Evolutionary conservation across 129 eudicot species (phyloP).

Genomic region (Flaveria robusta): DNA sequence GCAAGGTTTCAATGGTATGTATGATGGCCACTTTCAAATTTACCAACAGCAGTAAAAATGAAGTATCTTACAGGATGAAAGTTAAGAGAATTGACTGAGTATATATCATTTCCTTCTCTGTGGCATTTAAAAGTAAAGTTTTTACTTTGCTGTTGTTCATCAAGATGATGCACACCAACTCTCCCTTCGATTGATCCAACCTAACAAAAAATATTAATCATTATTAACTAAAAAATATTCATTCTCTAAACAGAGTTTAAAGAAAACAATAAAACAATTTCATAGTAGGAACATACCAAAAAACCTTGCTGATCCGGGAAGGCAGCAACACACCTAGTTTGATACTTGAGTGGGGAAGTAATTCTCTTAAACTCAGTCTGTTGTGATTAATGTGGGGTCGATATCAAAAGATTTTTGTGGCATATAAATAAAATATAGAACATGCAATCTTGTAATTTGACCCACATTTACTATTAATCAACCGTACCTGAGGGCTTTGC

Average conservation of each 20-base stretch:
- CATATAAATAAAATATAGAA: slow-evolving; percentile 9
- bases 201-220: slow-evolving; percentile 38
- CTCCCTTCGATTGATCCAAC: slow-evolving; percentile 99
- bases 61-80: slow-evolving; percentile 87
- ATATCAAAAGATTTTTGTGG: background rate
- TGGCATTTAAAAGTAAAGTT: slow-evolving; percentile 97
- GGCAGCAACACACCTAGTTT: slow-evolving; percentile 96
- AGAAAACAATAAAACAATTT: background rate
- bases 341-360: slow-evolving; percentile 82
- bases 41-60: slow-evolving; percentile 16
- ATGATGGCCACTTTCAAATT: slow-evolving; percentile 1
- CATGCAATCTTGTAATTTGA: slow-evolving; percentile 13
- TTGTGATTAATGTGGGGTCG: slow-evolving; percentile 21
- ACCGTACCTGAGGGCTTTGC: slow-evolving; percentile 88
- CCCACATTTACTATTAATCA: background rate
- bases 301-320: slow-evolving; percentile 98
- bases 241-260: background rate
- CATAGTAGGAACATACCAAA: slow-evolving; percentile 53
- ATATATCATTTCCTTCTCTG: slow-evolving; percentile 86
- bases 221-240: background rate
- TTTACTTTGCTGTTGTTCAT: slow-evolving; percentile 75
- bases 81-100: slow-evolving; percentile 85
- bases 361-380: slow-evolving; percentile 91
- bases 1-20: background rate
- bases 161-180: slow-evolving; percentile 98